phyloP scores from a whole-genome alignment of 169 alveolate species.

The Fabrea salina region DNA sequence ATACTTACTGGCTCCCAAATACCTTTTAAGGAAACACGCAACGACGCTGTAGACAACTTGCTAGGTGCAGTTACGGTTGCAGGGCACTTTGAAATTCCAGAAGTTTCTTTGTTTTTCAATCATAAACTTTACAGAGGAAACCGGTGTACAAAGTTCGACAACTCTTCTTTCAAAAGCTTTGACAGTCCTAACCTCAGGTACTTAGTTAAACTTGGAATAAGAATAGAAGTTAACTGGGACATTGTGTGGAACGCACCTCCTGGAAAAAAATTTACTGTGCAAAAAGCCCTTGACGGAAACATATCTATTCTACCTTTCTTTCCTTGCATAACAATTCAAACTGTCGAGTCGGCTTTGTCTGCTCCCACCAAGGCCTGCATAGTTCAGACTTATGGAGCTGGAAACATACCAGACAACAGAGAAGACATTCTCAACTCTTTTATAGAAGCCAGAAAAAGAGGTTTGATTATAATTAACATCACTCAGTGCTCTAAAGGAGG shows the following conservation, averaged over 20 bases:
- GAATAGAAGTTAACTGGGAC: slow-evolving; percentile 58
- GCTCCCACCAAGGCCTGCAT: slow-evolving; percentile 57
- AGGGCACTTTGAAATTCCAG: slow-evolving; percentile 81
- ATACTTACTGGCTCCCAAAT: slow-evolving; percentile 88
- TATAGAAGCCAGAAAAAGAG: slow-evolving; percentile 64
- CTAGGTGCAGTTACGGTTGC: slow-evolving; percentile 81
- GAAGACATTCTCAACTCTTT: slow-evolving; percentile 51
- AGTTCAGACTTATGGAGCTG: slow-evolving; percentile 82
- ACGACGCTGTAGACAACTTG: slow-evolving; percentile 87
- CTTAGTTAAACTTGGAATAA: slow-evolving; percentile 67
- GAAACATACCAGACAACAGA: slow-evolving; percentile 73
- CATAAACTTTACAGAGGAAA: slow-evolving; percentile 78
- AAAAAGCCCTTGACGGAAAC: slow-evolving; percentile 35
- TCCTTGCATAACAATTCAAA: slow-evolving; percentile 22
- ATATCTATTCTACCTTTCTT: slow-evolving; percentile 19
- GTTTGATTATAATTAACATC: slow-evolving; percentile 74
- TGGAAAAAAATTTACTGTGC: slow-evolving; percentile 30
- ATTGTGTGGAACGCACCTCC: slow-evolving; percentile 31
- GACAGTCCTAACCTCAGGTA: slow-evolving; percentile 77
- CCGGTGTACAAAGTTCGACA: slow-evolving; percentile 70
- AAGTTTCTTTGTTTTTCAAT: slow-evolving; percentile 78
- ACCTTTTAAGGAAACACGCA: slow-evolving; percentile 61
- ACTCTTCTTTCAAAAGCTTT: slow-evolving; percentile 77
- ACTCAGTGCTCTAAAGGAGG: slow-evolving; percentile 84
- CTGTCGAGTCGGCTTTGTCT: slow-evolving; percentile 26